phyloP scores from a whole-genome alignment of 139 green algal species.

The Coelastrella sp. region DNA sequence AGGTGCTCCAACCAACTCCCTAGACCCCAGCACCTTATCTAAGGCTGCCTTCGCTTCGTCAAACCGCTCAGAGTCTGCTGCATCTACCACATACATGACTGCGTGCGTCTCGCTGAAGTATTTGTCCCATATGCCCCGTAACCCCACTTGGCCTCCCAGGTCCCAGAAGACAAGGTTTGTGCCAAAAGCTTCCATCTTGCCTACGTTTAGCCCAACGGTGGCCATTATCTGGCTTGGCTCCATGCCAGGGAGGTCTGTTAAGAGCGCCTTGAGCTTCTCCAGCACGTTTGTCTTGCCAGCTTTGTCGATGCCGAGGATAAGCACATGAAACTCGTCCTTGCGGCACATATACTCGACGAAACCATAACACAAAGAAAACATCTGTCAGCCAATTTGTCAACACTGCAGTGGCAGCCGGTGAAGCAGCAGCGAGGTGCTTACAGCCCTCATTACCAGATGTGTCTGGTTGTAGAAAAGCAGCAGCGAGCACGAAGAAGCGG shows the following conservation, averaged over 20 bases:
- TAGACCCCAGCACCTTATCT: constrained; percentile 75
- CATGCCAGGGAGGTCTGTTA: constrained; percentile 79
- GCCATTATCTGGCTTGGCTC: constrained; percentile 91
- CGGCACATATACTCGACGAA: constrained; percentile 85
- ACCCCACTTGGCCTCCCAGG: constrained; percentile 81
- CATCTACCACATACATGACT: constrained; percentile 93
- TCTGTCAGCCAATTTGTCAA: constrained; percentile 42
- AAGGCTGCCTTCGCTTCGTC: constrained; percentile 75
- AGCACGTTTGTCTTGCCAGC: constrained; percentile 94
- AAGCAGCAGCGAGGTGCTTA: no score
- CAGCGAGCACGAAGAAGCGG: no score
- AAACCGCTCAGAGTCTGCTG: constrained; percentile 60
- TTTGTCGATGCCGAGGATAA: constrained; percentile 94
- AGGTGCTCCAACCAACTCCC: constrained; percentile 86
- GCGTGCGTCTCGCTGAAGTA: constrained; percentile 96
- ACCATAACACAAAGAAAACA: constrained; percentile 92
- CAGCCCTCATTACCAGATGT: no score
- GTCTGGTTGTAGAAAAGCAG: no score
- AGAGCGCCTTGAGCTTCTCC: constrained; percentile 92
- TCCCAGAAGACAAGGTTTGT: constrained; percentile 93
- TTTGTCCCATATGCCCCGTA: constrained; percentile 97
- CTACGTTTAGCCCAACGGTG: constrained; percentile 96
- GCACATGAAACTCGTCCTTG: constrained; percentile 92
- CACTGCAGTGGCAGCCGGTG: no score
- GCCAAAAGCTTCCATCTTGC: constrained; percentile 75